Evolutionary conservation across 1,284 basidiomycete species (phyloP), one percentile per base, ranked within the genome.

Genomic region (Boletus mariae): DNA sequence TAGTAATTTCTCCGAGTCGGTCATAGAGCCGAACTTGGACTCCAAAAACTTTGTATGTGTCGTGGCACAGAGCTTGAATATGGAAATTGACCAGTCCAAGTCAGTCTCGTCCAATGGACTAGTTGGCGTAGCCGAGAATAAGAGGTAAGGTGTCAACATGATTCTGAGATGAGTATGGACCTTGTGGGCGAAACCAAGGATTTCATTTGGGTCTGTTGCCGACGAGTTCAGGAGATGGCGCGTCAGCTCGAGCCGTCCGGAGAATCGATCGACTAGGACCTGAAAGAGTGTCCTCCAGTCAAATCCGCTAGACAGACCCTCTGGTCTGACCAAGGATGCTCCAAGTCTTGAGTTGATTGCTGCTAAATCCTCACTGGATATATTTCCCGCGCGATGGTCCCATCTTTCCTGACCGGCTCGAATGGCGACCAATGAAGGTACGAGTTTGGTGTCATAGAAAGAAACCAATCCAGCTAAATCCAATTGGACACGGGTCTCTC

Each of bases 241-340:
- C 5, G 73, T 54, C 4, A 72, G 52, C 53, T 79, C 74, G 31
- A 80, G 61, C 6, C 78, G 66, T 35, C 69, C 64, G 0, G 64
- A 72, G 49, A 75, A 76, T 3, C 79, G 72, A 43, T 79, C 72
- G 11, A 71, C 65, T 3, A 79, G 61, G n/a, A 72, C 67, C 13
- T 69, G 69, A 13, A 71, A 57, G 32, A 78, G 59, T 3, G 69
- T 67, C 34, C 56, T 59, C 78, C 79, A 80, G 55, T 80, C 73
- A 25, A 46, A 17, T 46, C 45, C 45, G 20, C 45, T 46, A 13
- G 45, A 46, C 20, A 9, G 31, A n/a, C 51, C 54, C 34, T 47
- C 20, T 2, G 54, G 54, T 25, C 51, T 38, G 31, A 45, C 45
- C 43, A 73, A 48, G 2, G 55, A 60, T 8, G 57, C 60, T 29